Evolutionary conservation across 768 basidiomycete species (phyloP).

Genomic region (Panaeolus papilionaceus): DNA sequence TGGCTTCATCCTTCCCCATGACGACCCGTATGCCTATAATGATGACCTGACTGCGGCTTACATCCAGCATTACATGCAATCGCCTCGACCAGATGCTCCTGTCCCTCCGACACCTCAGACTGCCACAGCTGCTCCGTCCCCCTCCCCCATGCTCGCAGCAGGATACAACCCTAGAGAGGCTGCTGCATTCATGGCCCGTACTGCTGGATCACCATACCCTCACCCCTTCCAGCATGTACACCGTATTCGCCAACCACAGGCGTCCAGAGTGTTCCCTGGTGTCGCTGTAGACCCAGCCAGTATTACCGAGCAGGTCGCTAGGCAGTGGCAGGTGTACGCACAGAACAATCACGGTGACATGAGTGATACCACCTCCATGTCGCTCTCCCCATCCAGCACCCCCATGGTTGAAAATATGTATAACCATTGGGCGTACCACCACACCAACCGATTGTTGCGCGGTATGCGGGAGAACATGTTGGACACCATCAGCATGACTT

Average conservation of each 20-base stretch:
- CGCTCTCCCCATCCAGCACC: slow-evolving; percentile 74
- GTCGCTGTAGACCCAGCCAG: slow-evolving; percentile 43
- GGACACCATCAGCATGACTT: slow-evolving; percentile 67
- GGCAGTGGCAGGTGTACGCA: slow-evolving; percentile 82
- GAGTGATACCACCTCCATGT: slow-evolving; percentile 62
- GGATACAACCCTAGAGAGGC: slow-evolving; percentile 29
- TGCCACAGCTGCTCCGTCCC: slow-evolving; percentile 76
- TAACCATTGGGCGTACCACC: slow-evolving; percentile 77
- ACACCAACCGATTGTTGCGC: slow-evolving; percentile 57
- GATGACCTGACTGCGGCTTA: slow-evolving; percentile 67
- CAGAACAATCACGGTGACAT: slow-evolving; percentile 67
- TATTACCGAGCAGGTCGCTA: slow-evolving; percentile 73
- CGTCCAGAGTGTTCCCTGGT: slow-evolving; percentile 35
- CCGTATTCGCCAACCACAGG: slow-evolving; percentile 50
- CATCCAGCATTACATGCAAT: slow-evolving; percentile 62
- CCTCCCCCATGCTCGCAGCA: slow-evolving; percentile 63
- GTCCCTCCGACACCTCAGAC: slow-evolving; percentile 82
- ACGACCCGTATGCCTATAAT: slow-evolving; percentile 64
- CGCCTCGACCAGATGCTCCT: slow-evolving; percentile 74
- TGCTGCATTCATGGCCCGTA: slow-evolving; percentile 42
- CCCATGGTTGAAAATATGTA: slow-evolving; percentile 71
- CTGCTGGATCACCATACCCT: slow-evolving; percentile 79
- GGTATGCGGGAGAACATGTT: slow-evolving; percentile 52
- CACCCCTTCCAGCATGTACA: slow-evolving; percentile 79
- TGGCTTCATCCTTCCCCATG: slow-evolving; percentile 47